Evolutionary conservation across 371 early-diverging fungal genomes (phyloP).

Genomic region (Circinella umbellata): DNA sequence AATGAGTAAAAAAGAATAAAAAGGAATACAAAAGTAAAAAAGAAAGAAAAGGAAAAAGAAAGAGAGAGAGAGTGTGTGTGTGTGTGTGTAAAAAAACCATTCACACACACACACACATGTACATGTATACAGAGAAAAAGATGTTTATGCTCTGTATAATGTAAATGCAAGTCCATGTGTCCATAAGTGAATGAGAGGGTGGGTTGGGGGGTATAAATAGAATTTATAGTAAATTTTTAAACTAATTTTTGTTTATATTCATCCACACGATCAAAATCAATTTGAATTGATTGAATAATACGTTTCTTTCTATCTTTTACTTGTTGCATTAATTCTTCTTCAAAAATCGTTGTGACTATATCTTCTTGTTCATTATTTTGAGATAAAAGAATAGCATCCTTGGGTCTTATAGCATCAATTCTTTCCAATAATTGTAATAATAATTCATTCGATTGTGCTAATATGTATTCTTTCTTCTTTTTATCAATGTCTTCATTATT

Average conservation of each 20-base stretch:
- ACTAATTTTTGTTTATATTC: neutral
- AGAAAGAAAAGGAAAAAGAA: neutral
- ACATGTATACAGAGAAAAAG: no score
- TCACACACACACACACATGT: no score
- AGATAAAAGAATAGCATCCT: slow-evolving; percentile 22
- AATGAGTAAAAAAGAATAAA: neutral
- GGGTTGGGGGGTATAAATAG: no score
- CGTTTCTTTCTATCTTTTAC: slow-evolving; percentile 35
- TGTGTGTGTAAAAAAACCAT: neutral
- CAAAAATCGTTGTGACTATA: slow-evolving; percentile 19
- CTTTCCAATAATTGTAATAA: slow-evolving; percentile 41
- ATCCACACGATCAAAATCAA: slow-evolving; percentile 16
- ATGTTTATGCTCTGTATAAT: no score
- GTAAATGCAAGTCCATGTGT: no score
- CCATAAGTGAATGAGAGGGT: neutral
- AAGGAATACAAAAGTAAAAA: neutral
- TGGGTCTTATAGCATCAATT: slow-evolving; percentile 44
- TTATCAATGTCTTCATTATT: slow-evolving; percentile 7
- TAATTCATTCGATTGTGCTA: slow-evolving; percentile 45
- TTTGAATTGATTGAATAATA: slow-evolving; percentile 25
- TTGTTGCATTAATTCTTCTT: slow-evolving; percentile 25
- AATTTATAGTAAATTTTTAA: no score
- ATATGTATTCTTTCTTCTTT: slow-evolving; percentile 24
- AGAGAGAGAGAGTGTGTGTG: slow-evolving; percentile 6
- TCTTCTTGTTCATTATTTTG: neutral